A percentile compares a stretch with the other conserved stretches of the same genome.
Evolutionary conservation across 345 rosid species (phyloP).

Genomic region (Salix koriyanagi): DNA sequence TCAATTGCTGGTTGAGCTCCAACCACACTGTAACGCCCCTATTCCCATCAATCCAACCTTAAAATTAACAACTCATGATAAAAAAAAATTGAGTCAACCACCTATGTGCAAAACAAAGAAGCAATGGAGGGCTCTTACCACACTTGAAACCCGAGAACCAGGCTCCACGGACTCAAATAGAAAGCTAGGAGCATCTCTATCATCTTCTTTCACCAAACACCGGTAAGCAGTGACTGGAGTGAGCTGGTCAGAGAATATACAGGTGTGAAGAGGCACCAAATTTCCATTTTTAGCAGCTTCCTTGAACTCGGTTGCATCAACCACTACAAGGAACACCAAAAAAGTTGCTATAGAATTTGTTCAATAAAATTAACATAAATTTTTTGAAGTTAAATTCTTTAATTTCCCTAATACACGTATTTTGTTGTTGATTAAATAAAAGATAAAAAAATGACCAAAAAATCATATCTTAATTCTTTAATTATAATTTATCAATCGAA

Average conservation of each 20-base stretch:
- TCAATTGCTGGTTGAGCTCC: constrained; percentile 84
- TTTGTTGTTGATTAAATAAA: not conserved
- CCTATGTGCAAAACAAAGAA: not conserved
- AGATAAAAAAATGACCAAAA: not conserved
- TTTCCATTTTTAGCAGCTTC: constrained; percentile 66
- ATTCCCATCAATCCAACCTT: constrained; percentile 18
- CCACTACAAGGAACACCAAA: constrained; percentile 31
- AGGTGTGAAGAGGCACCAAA: constrained; percentile 59
- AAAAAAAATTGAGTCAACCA: not conserved
- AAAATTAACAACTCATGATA: not conserved
- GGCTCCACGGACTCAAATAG: constrained; percentile 84
- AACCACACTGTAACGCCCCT: constrained; percentile 81
- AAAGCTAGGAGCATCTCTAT: constrained; percentile 83
- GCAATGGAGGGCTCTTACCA: constrained; percentile 38
- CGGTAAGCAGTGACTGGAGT: constrained; percentile 86
- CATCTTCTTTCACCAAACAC: constrained; percentile 80
- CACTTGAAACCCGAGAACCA: constrained; percentile 47
- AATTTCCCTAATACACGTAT: not conserved
- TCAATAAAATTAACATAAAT: not conserved
- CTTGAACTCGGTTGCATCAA: constrained; percentile 36
- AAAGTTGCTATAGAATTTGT: too few species aligned
- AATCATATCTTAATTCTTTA: not conserved
- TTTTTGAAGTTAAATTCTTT: not conserved
- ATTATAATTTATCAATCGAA: too few species aligned
- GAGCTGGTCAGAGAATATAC: constrained; percentile 82